Evolutionary conservation across 352 stramenopile genomes (phyloP).

Genomic region (Achlya hypogyna): DNA sequence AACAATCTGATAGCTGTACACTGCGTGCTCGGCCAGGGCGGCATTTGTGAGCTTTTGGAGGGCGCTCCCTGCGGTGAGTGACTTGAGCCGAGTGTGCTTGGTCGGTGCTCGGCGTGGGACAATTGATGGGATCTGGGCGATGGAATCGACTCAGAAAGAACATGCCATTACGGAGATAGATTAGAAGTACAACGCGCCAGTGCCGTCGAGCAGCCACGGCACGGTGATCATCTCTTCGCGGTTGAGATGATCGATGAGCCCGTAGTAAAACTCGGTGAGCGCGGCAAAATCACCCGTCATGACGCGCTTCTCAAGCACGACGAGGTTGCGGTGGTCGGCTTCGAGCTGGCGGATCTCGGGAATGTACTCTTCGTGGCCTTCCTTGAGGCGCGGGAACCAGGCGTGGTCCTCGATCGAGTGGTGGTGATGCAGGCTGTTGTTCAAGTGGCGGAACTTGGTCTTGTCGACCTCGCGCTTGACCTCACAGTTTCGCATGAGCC

Average conservation of each 20-base stretch:
- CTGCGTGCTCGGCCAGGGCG: too few species aligned
- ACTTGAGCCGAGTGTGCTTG: too few species aligned
- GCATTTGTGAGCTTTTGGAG: too few species aligned
- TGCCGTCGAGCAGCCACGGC: slow-evolving; percentile 12
- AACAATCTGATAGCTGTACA: too few species aligned
- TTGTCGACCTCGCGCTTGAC: not conserved
- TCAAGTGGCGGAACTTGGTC: not conserved
- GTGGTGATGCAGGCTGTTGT: slow-evolving; percentile 10
- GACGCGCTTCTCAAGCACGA: not conserved
- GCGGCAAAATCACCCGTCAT: not conserved
- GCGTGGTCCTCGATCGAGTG: slow-evolving; percentile 4
- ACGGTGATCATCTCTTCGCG: slow-evolving; percentile 13
- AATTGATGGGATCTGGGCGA: too few species aligned
- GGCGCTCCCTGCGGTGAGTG: too few species aligned
- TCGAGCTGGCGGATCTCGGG: not conserved
- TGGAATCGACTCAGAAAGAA: too few species aligned
- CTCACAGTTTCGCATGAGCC: not conserved
- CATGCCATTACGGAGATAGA: too few species aligned
- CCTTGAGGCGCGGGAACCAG: slow-evolving; percentile 13
- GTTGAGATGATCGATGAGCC: slow-evolving; percentile 13
- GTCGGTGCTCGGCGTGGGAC: too few species aligned
- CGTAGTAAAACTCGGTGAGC: slow-evolving; percentile 1
- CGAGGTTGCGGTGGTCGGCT: slow-evolving; percentile 7
- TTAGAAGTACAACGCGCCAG: slow-evolving; percentile 4
- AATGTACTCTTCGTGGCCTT: not conserved